These are phyloP conservation scores for Prunus dulcis DNA, from an alignment of 306 rosid species.

Conservation along the genomic window DNA sequence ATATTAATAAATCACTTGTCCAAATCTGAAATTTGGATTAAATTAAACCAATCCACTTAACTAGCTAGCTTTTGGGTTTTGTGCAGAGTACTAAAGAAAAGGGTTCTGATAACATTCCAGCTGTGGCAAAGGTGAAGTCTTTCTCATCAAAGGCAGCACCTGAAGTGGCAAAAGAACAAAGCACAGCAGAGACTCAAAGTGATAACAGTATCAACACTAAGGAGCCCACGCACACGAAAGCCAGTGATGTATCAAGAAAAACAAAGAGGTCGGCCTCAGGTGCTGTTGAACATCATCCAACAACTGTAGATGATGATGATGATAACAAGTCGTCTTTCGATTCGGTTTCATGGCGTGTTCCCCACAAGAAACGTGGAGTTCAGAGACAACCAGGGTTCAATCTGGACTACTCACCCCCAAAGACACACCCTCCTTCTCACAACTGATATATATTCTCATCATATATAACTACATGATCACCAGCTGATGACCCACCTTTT, in stretches of 20 bases:
- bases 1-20: background rate
- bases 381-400: constrained; percentile 53
- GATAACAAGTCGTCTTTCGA: background rate
- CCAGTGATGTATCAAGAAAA: background rate
- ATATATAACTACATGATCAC: background rate
- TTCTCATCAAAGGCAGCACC: constrained; percentile 5
- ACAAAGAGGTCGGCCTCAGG: background rate
- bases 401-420: constrained; percentile 72
- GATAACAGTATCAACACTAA: constrained; percentile 13
- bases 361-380: constrained; percentile 42
- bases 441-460: constrained; percentile 33
- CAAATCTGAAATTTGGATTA: background rate
- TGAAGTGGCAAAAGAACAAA: constrained; percentile 11
- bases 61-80: constrained; percentile 3
- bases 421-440: constrained; percentile 85
- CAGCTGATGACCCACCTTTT: background rate
- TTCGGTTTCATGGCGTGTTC: constrained; percentile 48
- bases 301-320: background rate
- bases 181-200: background rate
- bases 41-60: background rate
- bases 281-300: background rate
- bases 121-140: constrained; percentile 2
- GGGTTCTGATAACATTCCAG: constrained; percentile 9
- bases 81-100: constrained; percentile 38
- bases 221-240: background rate